Base-by-base conservation (phyloP, 2,329 filamentous ascomycete species). In the Fusarium anguioides region DNA sequence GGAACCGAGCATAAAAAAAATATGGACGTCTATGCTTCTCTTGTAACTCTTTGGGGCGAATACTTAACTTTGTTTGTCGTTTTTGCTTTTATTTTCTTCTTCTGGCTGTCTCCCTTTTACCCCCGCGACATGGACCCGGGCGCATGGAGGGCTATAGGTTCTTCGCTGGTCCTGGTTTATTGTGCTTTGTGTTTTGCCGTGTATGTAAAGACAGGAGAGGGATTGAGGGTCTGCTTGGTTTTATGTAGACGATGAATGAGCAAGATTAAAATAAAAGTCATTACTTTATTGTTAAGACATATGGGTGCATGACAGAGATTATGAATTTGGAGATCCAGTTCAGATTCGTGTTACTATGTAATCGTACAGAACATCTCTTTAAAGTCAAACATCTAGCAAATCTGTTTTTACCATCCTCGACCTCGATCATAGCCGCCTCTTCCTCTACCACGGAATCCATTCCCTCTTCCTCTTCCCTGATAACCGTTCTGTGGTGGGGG, bases 391-490 rank as follows among this genome's bases (percentile, higher is more conserved):
- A 23, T 60, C 18, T 46, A n/a, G 26, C 23, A 33, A 27, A 14
- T 4, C 20, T 37, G 1, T 45, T 37, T 44, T 42, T 50, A 68
- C 60, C 65, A 74, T 14, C 75, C 71, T 53, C 75, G 60, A 17
- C 78, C 76, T 44, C 76, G 73, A 48, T 75, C 75, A 40, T 78
- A 77, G 2, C 74, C 73, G 4, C 74, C 74, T 49, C 77, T 66
- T 29, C 74, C 74, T 31, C 74, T 72, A 8, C 75, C 74, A 36
- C 74, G 64, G 33, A 66, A 73, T 0, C 73, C 73, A 27, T 58
- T 67, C 1, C 74, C 70, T 53, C 70, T 57, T 7, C 71, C 68
- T 26, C 59, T 51, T 15, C 69, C 70, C n/a, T 59, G 71, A 21
- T 68, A 72, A 18, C 67, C 66, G 31, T 73, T 69, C 21, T 74